phyloP scores from a whole-genome alignment of 2,329 filamentous ascomycete species.

The Cucurbitaria berberidis region DNA sequence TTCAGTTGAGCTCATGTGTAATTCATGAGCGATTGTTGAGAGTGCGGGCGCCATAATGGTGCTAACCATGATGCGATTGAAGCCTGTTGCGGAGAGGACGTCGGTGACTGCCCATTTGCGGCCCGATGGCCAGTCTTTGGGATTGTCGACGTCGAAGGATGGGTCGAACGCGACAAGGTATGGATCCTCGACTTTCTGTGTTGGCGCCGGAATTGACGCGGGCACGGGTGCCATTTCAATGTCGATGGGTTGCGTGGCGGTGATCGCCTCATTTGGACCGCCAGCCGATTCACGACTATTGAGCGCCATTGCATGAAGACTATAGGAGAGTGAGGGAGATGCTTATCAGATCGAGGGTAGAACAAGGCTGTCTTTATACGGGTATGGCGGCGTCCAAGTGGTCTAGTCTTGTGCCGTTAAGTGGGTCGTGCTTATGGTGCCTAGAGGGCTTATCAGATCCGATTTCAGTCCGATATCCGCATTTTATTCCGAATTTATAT shows the following conservation, averaged over 20 bases:
- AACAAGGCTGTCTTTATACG: background rate
- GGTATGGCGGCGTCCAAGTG: no score
- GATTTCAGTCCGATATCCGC: conserved; percentile 1
- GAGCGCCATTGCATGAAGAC: background rate
- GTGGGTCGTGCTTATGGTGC: background rate
- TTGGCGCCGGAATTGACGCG: background rate
- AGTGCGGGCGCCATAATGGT: conserved; percentile 41
- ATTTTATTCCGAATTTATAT: background rate
- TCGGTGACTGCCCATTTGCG: conserved; percentile 31
- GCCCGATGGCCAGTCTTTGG: conserved; percentile 27
- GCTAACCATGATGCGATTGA: conserved; percentile 39
- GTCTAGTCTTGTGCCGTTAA: no score
- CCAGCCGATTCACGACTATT: background rate
- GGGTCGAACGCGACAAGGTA: conserved; percentile 25
- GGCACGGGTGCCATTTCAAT: background rate
- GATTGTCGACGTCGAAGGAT: conserved; percentile 21
- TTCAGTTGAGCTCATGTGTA: conserved; percentile 30
- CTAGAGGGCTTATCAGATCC: conserved; percentile 8
- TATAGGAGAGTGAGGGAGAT: background rate
- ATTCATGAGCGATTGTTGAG: conserved; percentile 23
- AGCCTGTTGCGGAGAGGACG: conserved; percentile 31
- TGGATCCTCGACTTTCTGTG: conserved; percentile 14
- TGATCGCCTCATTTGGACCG: background rate
- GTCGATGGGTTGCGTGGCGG: background rate
- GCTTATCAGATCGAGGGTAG: background rate